phyloP scores from a whole-genome alignment of 2,329 filamentous ascomycete species.

The Arachnomyces sp. region DNA sequence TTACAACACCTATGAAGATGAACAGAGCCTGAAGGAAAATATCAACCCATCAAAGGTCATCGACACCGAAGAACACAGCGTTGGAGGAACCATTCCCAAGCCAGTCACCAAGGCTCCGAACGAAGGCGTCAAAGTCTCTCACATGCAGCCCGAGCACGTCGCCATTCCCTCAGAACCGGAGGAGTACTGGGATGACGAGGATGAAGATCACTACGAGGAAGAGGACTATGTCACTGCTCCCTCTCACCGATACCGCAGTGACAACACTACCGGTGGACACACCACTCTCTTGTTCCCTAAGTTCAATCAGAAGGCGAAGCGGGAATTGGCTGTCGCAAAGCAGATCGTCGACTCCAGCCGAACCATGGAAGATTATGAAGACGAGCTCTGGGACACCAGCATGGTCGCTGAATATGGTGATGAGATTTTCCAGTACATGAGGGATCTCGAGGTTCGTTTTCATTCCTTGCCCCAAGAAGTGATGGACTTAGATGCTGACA shows the following conservation, averaged over 20 bases:
- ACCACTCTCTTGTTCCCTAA: slow-evolving; percentile 65
- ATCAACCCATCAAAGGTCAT: slow-evolving; percentile 3
- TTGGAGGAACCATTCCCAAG: slow-evolving; percentile 9
- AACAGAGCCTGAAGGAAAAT: slow-evolving; percentile 8
- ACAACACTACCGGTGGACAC: slow-evolving; percentile 61
- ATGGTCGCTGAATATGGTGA: slow-evolving; percentile 98
- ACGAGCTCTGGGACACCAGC: slow-evolving; percentile 86
- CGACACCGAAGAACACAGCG: no score
- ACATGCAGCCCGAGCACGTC: slow-evolving; percentile 15
- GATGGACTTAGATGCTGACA: slow-evolving; percentile 14
- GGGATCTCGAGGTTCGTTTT: slow-evolving; percentile 66
- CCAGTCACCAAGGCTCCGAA: slow-evolving; percentile 3
- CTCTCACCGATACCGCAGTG: slow-evolving; percentile 67
- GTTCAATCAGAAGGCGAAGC: slow-evolving; percentile 59
- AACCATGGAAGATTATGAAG: slow-evolving; percentile 69
- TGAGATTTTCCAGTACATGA: slow-evolving; percentile 93
- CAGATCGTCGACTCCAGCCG: slow-evolving; percentile 59
- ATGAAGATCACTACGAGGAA: slow-evolving; percentile 67
- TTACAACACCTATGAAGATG: slow-evolving; percentile 19
- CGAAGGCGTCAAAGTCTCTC: slow-evolving; percentile 16
- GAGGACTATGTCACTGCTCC: slow-evolving; percentile 67
- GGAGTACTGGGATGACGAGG: slow-evolving; percentile 70
- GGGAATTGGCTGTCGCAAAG: slow-evolving; percentile 64
- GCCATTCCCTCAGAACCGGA: slow-evolving; percentile 47
- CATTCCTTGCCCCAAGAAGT: slow-evolving; percentile 3